Evolutionary conservation across 1,139 yeast genomes (phyloP).

Genomic region (Lodderomyces orthopsilosis): DNA sequence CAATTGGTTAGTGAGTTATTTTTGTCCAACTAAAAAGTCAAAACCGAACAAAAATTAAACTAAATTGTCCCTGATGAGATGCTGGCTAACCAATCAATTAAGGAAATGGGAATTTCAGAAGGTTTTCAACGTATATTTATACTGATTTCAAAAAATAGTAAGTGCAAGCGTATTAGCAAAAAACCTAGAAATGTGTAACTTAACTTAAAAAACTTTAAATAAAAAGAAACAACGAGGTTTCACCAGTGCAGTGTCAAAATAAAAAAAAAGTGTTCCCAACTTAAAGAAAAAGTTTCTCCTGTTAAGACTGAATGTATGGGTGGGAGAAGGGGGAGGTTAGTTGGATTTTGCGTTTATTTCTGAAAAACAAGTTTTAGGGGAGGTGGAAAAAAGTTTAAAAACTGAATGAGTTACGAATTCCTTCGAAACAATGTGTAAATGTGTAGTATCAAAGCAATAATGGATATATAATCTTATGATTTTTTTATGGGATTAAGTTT

Average conservation of each 20-base stretch:
- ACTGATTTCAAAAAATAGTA: neutral
- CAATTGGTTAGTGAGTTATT: neutral
- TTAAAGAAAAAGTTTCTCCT: neutral
- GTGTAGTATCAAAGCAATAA: too few species aligned
- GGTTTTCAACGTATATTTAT: neutral
- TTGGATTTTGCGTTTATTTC: too few species aligned
- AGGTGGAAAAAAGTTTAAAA: neutral
- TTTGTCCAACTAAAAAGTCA: neutral
- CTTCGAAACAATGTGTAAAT: neutral
- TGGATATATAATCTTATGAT: neutral
- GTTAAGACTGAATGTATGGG: neutral
- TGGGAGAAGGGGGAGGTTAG: neutral
- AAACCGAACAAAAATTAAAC: neutral
- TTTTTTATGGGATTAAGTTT: neutral
- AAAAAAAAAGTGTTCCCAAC: neutral
- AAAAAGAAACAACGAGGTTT: neutral
- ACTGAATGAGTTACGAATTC: neutral
- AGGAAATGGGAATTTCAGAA: neutral
- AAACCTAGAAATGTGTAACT: neutral
- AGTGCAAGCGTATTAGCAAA: neutral
- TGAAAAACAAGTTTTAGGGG: conserved; percentile 3
- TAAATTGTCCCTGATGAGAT: neutral
- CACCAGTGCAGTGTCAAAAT: neutral
- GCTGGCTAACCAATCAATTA: too few species aligned
- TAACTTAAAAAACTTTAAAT: neutral